These are phyloP conservation scores for Tilletia caries DNA, from an alignment of 1,284 basidiomycete species.

Conservation along the genomic window DNA sequence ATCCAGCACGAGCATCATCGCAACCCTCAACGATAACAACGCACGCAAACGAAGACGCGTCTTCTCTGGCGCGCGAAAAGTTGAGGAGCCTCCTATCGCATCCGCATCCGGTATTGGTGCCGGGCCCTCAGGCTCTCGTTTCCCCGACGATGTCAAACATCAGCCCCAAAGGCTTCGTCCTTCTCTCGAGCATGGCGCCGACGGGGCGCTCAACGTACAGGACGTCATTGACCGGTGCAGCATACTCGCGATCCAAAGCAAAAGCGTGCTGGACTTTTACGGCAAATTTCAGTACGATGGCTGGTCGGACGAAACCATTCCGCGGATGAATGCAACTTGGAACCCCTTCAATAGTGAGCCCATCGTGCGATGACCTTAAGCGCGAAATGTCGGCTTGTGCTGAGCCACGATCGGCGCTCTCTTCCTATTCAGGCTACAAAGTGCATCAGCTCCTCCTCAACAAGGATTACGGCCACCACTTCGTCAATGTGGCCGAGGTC, in stretches of 20 bases:
- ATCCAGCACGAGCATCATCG: not conserved
- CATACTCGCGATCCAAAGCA: constrained; percentile 30
- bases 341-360: constrained; percentile 27
- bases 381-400: not conserved
- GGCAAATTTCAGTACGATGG: constrained; percentile 25
- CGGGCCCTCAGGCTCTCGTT: too few relatives aligned
- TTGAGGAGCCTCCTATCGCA: not conserved
- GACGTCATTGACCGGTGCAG: constrained; percentile 34
- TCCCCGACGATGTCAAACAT: not conserved
- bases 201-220: constrained; percentile 30
- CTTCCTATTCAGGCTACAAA: constrained; percentile 23
- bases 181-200: constrained; percentile 20
- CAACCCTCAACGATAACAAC: not conserved
- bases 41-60: not conserved
- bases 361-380: not conserved
- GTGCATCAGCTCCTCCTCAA: constrained; percentile 36
- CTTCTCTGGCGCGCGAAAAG: not conserved
- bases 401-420: not conserved
- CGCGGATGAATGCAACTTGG: constrained; percentile 36
- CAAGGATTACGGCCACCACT: constrained; percentile 35
- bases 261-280: constrained; percentile 35
- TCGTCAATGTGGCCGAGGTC: constrained; percentile 35
- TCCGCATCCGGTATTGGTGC: too few relatives aligned
- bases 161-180: constrained; percentile 26
- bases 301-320: constrained; percentile 29